Evolutionary conservation across 1,284 basidiomycete species (phyloP).

Genomic region (Ustilago trichophora): DNA sequence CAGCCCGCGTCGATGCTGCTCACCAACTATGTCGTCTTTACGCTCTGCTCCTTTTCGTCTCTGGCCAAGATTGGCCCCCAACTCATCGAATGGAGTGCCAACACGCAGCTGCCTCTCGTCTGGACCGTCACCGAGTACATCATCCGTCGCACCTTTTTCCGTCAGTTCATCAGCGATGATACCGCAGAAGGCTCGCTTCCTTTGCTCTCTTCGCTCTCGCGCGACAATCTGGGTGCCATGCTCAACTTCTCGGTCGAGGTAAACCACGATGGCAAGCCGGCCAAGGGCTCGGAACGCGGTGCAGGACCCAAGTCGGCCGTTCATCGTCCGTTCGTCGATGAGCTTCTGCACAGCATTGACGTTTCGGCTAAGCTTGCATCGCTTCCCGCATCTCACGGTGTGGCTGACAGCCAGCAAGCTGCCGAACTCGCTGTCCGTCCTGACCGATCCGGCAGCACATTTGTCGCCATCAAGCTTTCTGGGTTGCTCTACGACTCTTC

Average conservation of each 20-base stretch:
- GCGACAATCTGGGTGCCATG: conserved; percentile 76
- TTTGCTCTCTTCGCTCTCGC: conserved; percentile 72
- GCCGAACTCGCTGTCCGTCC: conserved; percentile 31
- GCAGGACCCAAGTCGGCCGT: conserved; percentile 14
- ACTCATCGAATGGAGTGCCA: conserved; percentile 72
- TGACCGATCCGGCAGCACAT: conserved; percentile 49
- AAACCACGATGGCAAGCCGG: conserved; percentile 71
- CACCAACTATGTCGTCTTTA: conserved; percentile 81
- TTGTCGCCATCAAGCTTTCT: conserved; percentile 61
- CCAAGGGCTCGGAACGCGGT: conserved; percentile 70
- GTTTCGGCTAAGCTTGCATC: conserved; percentile 42
- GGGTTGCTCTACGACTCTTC: conserved; percentile 53
- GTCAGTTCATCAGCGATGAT: conserved; percentile 89
- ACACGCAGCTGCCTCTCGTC: conserved; percentile 76
- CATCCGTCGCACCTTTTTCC: conserved; percentile 85
- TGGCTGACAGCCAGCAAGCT: conserved; percentile 22
- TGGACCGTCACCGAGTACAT: conserved; percentile 75
- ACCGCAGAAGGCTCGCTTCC: conserved; percentile 77
- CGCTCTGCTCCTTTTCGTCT: conserved; percentile 78
- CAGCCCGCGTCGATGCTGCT: conserved; percentile 68
- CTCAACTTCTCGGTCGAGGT: conserved; percentile 88
- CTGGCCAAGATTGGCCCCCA: conserved; percentile 81
- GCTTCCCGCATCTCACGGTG: conserved; percentile 33
- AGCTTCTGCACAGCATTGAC: conserved; percentile 50
- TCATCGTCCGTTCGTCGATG: conserved; percentile 46